Percentiles rank a stretch among this genome's conserved stretches.
These are phyloP conservation scores for Aspergillus uvarum DNA, from an alignment of 2,329 filamentous ascomycete species.

Conservation along the genomic window DNA sequence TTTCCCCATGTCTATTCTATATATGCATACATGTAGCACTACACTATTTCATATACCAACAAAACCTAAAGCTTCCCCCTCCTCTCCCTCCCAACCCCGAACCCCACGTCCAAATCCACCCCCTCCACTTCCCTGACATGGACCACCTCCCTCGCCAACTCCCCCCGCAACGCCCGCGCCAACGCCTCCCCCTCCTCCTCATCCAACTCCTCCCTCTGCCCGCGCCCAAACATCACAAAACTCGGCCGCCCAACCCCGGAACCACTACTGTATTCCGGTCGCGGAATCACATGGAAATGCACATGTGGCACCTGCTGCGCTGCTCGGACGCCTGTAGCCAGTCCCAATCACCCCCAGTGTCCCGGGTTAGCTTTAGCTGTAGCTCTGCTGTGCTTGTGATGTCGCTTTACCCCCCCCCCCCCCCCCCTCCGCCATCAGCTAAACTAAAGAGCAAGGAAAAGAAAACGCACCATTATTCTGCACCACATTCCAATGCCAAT, in stretches of 20 bases:
- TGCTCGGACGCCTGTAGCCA: slow-evolving; percentile 65
- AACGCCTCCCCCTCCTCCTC: slow-evolving; percentile 46
- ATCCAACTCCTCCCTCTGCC: slow-evolving; percentile 48
- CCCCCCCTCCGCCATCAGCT: background rate
- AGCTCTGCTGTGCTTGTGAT: background rate
- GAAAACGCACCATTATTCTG: slow-evolving; percentile 76
- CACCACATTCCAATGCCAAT: slow-evolving; percentile 97
- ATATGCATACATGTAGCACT: background rate
- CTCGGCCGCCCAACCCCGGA: slow-evolving; percentile 26
- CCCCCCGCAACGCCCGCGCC: slow-evolving; percentile 37
- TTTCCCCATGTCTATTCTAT: no score
- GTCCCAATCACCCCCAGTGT: no score
- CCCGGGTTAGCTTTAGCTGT: background rate
- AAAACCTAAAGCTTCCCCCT: slow-evolving; percentile 22
- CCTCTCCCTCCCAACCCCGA: slow-evolving; percentile 1
- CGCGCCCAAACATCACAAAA: slow-evolving; percentile 49
- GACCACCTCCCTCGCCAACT: slow-evolving; percentile 39
- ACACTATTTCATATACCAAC: background rate
- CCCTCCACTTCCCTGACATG: slow-evolving; percentile 38
- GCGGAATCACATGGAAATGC: slow-evolving; percentile 91
- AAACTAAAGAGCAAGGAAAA: background rate
- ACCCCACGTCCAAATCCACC: slow-evolving; percentile 33
- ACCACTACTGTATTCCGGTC: slow-evolving; percentile 51
- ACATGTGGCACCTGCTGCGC: slow-evolving; percentile 92
- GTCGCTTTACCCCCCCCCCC: no score